Evolutionary conservation across 768 basidiomycete genomes (phyloP).

Genomic region (Plicaturopsis crispa): DNA sequence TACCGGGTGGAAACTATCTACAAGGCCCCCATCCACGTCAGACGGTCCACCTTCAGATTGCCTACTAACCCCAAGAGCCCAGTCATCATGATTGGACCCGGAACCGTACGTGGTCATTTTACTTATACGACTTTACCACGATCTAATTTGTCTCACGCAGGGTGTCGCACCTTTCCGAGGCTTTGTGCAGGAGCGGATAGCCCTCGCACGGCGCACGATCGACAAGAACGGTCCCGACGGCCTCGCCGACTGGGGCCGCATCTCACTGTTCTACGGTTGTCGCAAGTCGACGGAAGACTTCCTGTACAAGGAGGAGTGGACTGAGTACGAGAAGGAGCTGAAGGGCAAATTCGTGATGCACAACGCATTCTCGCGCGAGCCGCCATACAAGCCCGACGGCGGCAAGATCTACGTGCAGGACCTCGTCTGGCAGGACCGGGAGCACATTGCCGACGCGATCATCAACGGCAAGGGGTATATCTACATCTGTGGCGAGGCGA

Average conservation of each 20-base stretch:
- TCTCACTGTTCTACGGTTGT: conserved; percentile 96
- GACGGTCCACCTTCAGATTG: conserved; percentile 92
- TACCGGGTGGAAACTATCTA: conserved; percentile 67
- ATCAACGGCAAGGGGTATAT: conserved; percentile 94
- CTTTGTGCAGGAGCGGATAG: conserved; percentile 96
- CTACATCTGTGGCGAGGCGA: conserved; percentile 96
- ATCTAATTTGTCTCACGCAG: conserved; percentile 29
- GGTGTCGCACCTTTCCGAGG: conserved; percentile 99
- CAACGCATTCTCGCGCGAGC: conserved; percentile 85
- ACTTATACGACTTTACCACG: conserved; percentile 8
- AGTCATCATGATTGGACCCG: conserved; percentile 98
- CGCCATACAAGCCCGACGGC: conserved; percentile 80
- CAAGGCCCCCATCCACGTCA: conserved; percentile 90
- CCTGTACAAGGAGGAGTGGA: conserved; percentile 95
- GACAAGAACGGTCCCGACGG: conserved; percentile 95
- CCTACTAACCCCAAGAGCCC: conserved; percentile 98
- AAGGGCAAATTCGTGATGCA: conserved; percentile 89
- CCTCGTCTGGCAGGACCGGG: conserved; percentile 81
- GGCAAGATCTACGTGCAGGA: conserved; percentile 99
- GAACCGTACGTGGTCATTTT: conserved; percentile 62
- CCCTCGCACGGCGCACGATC: conserved; percentile 86
- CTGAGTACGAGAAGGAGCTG: conserved; percentile 76
- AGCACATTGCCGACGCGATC: conserved; percentile 80
- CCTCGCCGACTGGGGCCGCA: conserved; percentile 90
- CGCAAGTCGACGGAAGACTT: conserved; percentile 85